A percentile compares a stretch with the other conserved stretches of the same genome.
Conservation (phyloP, 129 eudicot genomes). For the Cynara cardunculus region DNA sequence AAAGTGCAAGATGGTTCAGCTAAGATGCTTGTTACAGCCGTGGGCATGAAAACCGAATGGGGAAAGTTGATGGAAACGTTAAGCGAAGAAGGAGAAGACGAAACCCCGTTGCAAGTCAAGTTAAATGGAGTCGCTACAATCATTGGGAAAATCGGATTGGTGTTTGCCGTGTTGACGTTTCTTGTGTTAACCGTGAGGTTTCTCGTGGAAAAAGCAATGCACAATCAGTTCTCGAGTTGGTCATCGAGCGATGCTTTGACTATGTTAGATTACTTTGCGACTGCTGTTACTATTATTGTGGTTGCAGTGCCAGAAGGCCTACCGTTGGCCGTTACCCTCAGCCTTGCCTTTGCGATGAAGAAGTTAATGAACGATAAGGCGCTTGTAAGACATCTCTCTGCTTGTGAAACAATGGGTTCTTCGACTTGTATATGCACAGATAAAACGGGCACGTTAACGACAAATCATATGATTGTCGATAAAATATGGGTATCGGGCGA, state of each 20-base stretch:
- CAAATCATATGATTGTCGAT: constrained; percentile 81
- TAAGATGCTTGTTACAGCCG: constrained; percentile 83
- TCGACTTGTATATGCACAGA: constrained; percentile 77
- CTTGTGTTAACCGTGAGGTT: constrained; percentile 56
- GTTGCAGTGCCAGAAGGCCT: constrained; percentile 96
- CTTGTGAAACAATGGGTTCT: constrained; percentile 96
- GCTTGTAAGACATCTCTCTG: constrained; percentile 81
- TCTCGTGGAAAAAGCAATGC: constrained; percentile 53
- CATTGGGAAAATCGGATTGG: constrained; percentile 74
- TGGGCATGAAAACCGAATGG: constrained; percentile 97
- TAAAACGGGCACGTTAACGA: constrained; percentile 86
- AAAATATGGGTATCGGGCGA: constrained; percentile 71
- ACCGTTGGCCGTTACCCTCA: constrained; percentile 84
- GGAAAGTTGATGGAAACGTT: constrained; percentile 80
- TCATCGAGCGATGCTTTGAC: constrained; percentile 64
- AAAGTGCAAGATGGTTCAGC: constrained; percentile 92
- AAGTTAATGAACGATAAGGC: constrained; percentile 75
- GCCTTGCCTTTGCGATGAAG: constrained; percentile 92
- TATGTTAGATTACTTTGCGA: constrained; percentile 71
- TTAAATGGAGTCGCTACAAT: constrained; percentile 85
- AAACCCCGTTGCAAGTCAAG: constrained; percentile 85
- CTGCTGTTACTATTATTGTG: constrained; percentile 77
- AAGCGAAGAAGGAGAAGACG: constrained; percentile 73
- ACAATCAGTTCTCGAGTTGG: constrained; percentile 53
- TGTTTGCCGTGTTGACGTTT: constrained; percentile 65